Percentiles rank a stretch among this genome's conserved stretches.
Conservation (phyloP, 1,284 basidiomycete genomes). For the Rhodotorula sp. region DNA sequence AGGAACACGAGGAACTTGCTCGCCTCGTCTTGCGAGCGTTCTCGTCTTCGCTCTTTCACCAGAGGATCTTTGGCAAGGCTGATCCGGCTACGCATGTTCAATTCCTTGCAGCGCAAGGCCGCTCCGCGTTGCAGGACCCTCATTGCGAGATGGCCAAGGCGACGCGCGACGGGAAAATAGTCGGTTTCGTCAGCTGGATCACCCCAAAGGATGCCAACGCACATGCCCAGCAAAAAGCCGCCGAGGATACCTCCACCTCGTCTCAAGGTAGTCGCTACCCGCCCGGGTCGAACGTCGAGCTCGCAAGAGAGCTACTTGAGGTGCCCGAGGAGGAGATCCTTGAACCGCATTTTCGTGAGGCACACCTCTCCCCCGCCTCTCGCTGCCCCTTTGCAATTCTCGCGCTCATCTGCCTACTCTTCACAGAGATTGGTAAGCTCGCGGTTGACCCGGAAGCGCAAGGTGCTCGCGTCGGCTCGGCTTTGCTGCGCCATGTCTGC, state of each 20-base stretch:
- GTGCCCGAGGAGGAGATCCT: not conserved
- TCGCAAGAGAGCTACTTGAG: constrained; percentile 3
- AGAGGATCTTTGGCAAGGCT: constrained; percentile 5
- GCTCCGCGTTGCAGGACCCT: not conserved
- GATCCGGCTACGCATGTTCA: not conserved
- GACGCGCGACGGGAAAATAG: not conserved
- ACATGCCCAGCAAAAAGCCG: not conserved
- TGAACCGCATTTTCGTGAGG: not conserved
- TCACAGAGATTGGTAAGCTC: constrained; percentile 5
- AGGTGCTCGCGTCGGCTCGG: constrained; percentile 11
- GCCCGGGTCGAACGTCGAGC: constrained; percentile 5
- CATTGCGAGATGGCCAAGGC: constrained; percentile 5
- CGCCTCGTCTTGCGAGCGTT: constrained; percentile 5
- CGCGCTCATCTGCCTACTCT: not conserved
- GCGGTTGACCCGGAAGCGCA: constrained; percentile 11
- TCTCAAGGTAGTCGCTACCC: not conserved
- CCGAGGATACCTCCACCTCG: too few species aligned
- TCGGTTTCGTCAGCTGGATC: constrained; percentile 2
- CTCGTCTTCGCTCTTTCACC: not conserved
- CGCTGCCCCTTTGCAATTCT: not conserved
- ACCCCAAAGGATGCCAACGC: not conserved
- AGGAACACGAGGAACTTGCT: not conserved
- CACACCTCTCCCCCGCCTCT: not conserved
- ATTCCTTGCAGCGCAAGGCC: not conserved
- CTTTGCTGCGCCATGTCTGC: constrained; percentile 16